Conservation (phyloP, 441 rosid species). For the Croton setiger region DNA sequence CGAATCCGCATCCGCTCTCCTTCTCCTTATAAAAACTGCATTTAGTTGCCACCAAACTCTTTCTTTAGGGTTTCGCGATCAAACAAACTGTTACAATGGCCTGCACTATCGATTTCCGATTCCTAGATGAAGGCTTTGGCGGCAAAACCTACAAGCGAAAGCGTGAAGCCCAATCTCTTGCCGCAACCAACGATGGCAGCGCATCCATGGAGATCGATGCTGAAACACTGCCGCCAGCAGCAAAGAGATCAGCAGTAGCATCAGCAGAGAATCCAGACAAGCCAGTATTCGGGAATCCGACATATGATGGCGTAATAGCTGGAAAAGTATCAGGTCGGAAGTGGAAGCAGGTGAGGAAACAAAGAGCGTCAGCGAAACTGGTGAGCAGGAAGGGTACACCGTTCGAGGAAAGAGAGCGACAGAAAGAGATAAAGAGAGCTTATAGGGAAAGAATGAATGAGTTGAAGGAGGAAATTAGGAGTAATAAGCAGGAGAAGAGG, state of each 20-base stretch:
- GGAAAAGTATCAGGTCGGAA: conserved; percentile 82
- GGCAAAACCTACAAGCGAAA: conserved; percentile 91
- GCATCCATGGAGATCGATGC: conserved; percentile 61
- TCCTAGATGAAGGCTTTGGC: conserved; percentile 91
- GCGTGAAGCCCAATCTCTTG: conserved; percentile 49
- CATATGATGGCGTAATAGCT: conserved; percentile 89
- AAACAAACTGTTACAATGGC: conserved; percentile 70
- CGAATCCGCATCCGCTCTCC: no score
- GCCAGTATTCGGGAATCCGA: conserved; percentile 57
- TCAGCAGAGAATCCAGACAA: conserved; percentile 63
- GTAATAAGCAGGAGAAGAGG: conserved; percentile 79
- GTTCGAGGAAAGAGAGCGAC: conserved; percentile 61
- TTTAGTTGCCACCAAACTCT: no score
- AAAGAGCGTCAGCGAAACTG: conserved; percentile 65
- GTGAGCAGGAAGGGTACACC: conserved; percentile 53
- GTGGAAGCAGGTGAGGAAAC: conserved; percentile 74
- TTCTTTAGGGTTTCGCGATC: conserved; percentile 10
- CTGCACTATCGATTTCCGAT: conserved; percentile 77
- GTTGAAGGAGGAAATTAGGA: conserved; percentile 83
- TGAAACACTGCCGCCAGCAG: conserved; percentile 38
- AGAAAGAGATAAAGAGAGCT: conserved; percentile 76
- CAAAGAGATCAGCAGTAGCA: conserved; percentile 72
- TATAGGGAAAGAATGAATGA: conserved; percentile 67
- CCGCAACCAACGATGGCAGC: conserved; percentile 17
- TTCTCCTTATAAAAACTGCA: no score